A percentile compares a stretch with the other conserved stretches of the same genome.
Conservation (phyloP, 2,329 filamentous ascomycete species). For the Chaetomium strumarium region DNA sequence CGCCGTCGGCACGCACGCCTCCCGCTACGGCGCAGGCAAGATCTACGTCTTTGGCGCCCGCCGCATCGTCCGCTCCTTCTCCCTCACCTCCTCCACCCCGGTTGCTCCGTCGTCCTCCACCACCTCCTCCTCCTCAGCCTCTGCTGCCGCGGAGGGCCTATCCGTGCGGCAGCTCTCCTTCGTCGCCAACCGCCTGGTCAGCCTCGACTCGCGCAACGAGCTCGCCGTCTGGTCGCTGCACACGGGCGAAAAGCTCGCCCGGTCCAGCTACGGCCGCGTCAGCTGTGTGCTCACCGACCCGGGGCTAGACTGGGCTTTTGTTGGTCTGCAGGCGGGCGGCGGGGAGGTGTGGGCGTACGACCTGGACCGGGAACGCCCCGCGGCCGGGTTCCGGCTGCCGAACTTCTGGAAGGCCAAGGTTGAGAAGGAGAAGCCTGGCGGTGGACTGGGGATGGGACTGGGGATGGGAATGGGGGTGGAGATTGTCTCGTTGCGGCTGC, state of each 20-base stretch:
- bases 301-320: conserved; percentile 85
- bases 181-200: conserved; percentile 77
- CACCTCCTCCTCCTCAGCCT: conserved; percentile 36
- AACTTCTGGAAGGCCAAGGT: conserved; percentile 76
- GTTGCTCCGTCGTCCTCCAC: conserved; percentile 32
- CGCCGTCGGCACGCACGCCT: conserved; percentile 84
- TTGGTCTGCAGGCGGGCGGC: conserved; percentile 74
- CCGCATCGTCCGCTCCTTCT: conserved; percentile 68
- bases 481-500: conserved; percentile 73
- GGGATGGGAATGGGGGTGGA: background rate
- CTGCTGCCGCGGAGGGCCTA: too few species aligned
- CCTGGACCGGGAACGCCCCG: conserved; percentile 68
- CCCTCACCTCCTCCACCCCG: conserved; percentile 51
- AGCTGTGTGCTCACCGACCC: conserved; percentile 75
- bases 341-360: conserved; percentile 92
- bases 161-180: conserved; percentile 78
- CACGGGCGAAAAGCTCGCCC: conserved; percentile 58
- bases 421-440: conserved; percentile 46
- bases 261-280: conserved; percentile 71
- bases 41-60: conserved; percentile 84
- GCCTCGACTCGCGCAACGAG: conserved; percentile 80
- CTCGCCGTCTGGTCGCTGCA: conserved; percentile 77
- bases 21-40: conserved; percentile 76
- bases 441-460: conserved; percentile 31
- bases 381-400: conserved; percentile 68